phyloP scores from a whole-genome alignment of 2,329 filamentous ascomycete species.

The Nothophaeocryptopus gaeumannii region DNA sequence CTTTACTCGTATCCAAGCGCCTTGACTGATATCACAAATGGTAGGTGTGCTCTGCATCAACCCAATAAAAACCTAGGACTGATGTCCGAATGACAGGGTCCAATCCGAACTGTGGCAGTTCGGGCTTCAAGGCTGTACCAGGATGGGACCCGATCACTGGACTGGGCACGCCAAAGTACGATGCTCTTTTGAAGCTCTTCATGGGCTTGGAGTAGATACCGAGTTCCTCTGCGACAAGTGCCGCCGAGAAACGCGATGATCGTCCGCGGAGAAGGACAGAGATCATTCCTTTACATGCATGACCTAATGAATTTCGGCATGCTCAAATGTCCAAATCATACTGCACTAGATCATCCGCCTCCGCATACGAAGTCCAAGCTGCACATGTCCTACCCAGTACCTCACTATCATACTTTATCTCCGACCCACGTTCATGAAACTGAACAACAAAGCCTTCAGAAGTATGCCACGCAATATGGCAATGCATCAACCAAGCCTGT shows the following conservation, averaged over 20 bases:
- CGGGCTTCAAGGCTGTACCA: constrained; percentile 25
- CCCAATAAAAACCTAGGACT: too few relatives aligned
- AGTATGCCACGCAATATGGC: constrained; percentile 31
- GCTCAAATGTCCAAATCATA: too few relatives aligned
- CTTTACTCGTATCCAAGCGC: constrained; percentile 42
- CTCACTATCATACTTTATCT: constrained; percentile 16
- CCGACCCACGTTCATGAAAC: constrained; percentile 25
- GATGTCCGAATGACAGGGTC: too few relatives aligned
- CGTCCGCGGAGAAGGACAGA: too few relatives aligned
- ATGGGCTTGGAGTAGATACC: too few relatives aligned
- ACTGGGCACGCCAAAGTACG: constrained; percentile 31
- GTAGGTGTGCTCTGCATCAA: constrained; percentile 17
- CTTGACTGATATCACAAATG: constrained; percentile 41
- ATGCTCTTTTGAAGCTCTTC: too few relatives aligned
- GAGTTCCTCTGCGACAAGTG: too few relatives aligned
- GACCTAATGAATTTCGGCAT: too few relatives aligned
- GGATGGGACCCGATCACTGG: constrained; percentile 34
- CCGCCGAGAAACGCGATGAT: too few relatives aligned
- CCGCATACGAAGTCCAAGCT: not conserved
- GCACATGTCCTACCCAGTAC: not conserved
- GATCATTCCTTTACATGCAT: too few relatives aligned
- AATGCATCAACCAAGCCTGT: constrained; percentile 10
- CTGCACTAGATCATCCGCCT: too few relatives aligned
- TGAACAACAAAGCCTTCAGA: constrained; percentile 32
- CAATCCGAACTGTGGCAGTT: constrained; percentile 40